Percentiles rank a stretch among this genome's conserved stretches.
Evolutionary conservation across 306 rosid genomes (phyloP).

Genomic region (Echinosophora koreensis): DNA sequence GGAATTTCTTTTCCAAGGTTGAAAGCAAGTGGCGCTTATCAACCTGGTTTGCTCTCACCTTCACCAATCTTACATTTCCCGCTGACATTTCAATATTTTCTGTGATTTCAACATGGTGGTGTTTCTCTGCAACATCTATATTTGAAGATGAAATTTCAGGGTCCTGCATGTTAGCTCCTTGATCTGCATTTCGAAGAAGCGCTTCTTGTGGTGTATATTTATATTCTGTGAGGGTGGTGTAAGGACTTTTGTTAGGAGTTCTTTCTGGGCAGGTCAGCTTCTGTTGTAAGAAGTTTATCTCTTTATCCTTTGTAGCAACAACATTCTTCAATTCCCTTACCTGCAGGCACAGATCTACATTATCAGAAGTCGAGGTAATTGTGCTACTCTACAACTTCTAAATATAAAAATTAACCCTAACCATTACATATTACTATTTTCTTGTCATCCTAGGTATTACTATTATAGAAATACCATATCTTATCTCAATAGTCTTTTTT

Average conservation of each 20-base stretch:
- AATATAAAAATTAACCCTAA: not conserved
- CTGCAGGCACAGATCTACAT: conserved; percentile 33
- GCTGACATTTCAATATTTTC: conserved; percentile 32
- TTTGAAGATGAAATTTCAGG: conserved; percentile 46
- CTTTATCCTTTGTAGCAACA: conserved; percentile 65
- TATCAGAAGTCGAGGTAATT: not conserved
- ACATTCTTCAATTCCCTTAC: conserved; percentile 69
- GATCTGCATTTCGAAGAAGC: conserved; percentile 36
- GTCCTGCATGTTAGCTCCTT: conserved; percentile 45
- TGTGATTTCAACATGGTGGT: conserved; percentile 15
- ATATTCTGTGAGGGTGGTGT: conserved; percentile 42
- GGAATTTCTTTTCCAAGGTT: conserved; percentile 65
- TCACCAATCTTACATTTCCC: conserved; percentile 33
- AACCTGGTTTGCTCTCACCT: conserved; percentile 37
- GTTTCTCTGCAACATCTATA: conserved; percentile 43
- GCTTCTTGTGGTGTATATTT: conserved; percentile 55
- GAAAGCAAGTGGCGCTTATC: conserved; percentile 49
- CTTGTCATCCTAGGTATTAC: not conserved
- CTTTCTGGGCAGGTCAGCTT: conserved; percentile 49
- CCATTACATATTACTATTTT: not conserved
- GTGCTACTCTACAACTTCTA: not conserved
- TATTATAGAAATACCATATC: not conserved
- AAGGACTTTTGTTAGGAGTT: conserved; percentile 56
- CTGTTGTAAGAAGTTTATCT: conserved; percentile 63
- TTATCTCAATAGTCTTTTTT: not conserved